These are phyloP conservation scores for Logfia minima DNA, from an alignment of 129 eudicot genomes.

Conservation along the genomic window DNA sequence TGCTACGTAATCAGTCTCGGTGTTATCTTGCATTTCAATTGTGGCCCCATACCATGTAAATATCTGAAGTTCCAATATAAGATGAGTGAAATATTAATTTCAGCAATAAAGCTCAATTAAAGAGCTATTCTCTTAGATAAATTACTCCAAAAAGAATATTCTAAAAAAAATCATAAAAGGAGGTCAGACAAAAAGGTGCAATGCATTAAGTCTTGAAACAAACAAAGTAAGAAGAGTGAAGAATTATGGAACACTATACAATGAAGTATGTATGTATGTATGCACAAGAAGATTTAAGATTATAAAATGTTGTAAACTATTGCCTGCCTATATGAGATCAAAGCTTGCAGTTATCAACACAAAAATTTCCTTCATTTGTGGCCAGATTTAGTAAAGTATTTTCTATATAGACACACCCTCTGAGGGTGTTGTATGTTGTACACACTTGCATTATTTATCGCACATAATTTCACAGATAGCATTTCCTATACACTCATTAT, in stretches of 20 bases:
- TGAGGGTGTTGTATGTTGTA: neutral
- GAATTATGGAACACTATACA: neutral
- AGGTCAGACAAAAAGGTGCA: neutral
- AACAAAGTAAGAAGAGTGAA: neutral
- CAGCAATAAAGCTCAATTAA: neutral
- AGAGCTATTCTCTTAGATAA: neutral
- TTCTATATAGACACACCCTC: neutral
- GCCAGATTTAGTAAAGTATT: neutral
- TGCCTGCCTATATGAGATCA: neutral
- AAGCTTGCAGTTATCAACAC: neutral
- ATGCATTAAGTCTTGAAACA: neutral
- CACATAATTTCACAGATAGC: neutral
- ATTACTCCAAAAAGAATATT: too few relatives aligned
- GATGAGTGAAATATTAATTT: slow-evolving; percentile 4
- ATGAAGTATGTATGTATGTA: neutral
- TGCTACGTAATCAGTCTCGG: slow-evolving; percentile 90
- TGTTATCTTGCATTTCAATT: slow-evolving; percentile 85
- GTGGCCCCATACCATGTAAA: slow-evolving; percentile 99
- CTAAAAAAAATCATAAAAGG: too few relatives aligned
- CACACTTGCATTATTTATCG: neutral
- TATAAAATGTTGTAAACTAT: neutral
- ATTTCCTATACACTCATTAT: neutral
- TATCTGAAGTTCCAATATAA: slow-evolving; percentile 47
- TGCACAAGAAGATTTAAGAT: neutral
- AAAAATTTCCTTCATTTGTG: neutral